Conservation (phyloP, 2,329 filamentous ascomycete species). For the Diaporthe helianthi region DNA sequence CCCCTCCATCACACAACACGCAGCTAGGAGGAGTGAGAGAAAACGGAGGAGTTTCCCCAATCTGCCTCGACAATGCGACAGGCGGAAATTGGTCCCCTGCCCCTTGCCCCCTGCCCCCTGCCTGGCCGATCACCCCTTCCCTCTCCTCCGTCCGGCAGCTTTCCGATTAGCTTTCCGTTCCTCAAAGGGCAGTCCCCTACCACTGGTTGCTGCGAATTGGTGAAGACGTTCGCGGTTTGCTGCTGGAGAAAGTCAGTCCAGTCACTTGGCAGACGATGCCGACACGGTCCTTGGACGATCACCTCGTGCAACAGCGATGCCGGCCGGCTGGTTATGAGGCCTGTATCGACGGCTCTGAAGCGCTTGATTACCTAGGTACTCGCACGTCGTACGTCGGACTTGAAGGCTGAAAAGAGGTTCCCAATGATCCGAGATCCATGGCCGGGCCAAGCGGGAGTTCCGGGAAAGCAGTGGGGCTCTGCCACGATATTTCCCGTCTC, state of each 20-base stretch:
- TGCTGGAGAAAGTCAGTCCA: neutral
- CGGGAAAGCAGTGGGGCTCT: constrained; percentile 8
- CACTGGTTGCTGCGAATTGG: constrained; percentile 2
- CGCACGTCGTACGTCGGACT: too few relatives aligned
- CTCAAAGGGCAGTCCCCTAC: neutral
- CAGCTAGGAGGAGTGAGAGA: constrained; percentile 2
- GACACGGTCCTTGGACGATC: neutral
- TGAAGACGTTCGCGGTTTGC: neutral
- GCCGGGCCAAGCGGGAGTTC: neutral
- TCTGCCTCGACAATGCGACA: constrained; percentile 17
- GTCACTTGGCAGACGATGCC: constrained; percentile 6
- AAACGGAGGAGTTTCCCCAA: constrained; percentile 22
- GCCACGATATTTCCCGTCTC: neutral
- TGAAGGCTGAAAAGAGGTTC: neutral
- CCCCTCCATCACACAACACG: constrained; percentile 20
- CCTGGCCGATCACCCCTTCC: neutral
- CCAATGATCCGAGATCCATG: neutral
- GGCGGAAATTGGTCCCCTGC: constrained; percentile 26
- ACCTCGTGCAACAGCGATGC: neutral
- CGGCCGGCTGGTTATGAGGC: constrained; percentile 5
- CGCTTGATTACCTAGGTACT: neutral
- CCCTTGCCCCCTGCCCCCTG: constrained; percentile 23
- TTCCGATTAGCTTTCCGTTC: constrained; percentile 18
- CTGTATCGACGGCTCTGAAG: neutral
- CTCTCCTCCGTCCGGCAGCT: constrained; percentile 13